Evolutionary conservation across 257 asterid species (phyloP), one percentile per base, ranked within the genome.

Genomic region (Fraxinus quadrangulata): DNA sequence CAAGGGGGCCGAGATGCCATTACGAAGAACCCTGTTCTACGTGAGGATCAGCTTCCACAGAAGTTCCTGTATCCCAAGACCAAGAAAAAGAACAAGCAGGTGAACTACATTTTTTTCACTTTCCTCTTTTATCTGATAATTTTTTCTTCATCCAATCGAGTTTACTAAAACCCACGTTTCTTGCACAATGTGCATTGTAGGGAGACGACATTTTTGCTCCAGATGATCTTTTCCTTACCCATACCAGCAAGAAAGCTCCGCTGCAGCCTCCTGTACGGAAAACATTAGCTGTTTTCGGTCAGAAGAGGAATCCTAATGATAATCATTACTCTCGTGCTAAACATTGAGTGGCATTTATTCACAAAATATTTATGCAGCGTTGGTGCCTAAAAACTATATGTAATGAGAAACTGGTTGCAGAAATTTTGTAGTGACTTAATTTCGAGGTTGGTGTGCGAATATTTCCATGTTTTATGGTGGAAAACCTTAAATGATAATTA

Each of bases 31-130:
- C 99, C 98, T 5, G 70, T 96, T 61, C 84, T 96, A 76, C 97
- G 99, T 13, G 98, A 96, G 85, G 99, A 96, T 80, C 99, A 93
- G 87, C 93, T 93, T 77, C 98, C 98, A 0, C 94, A 89, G 75
- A 96, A 96, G 83, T 90, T 77, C 83, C 84, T 92, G 67, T 86
- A 92, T 81, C 97, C 99, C 3, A 93, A 91, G 83, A 89, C 87
- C 14, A 93, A 92, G 94, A 96, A 96, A 78, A 93, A 90, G 71
- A 96, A 87, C 75, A 96, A 89, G 61, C 85, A 89, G 97, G 99
- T 90, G 40, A 5, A 65, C 68, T 40, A n/a, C 78, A 36, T 6
- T 39, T 21, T 13, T 37, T 9, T 39, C 45, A 8, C 45, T 2
- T 39, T 9, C 45, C 45, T 1, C 45, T 39, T 39, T 42, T 12